Conservation (phyloP, 495 filamentous ascomycete species). For the Penicillium mononematosum region DNA sequence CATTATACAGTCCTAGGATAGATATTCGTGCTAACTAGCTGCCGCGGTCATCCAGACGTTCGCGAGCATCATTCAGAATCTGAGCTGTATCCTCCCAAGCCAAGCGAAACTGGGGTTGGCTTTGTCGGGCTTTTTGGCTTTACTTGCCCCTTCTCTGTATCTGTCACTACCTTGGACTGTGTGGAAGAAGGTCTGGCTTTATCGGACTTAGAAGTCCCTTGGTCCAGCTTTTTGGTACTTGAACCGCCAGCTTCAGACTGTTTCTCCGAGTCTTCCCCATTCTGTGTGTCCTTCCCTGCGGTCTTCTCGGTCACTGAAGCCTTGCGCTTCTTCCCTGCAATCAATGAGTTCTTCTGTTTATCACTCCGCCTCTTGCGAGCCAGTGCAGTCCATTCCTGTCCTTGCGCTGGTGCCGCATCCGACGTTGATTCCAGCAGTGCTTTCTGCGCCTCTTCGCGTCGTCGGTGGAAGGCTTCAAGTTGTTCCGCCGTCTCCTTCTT, state of each 20-base stretch:
- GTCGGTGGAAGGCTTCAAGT: conserved; percentile 65
- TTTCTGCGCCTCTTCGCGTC: conserved; percentile 65
- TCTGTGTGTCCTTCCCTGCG: conserved; percentile 10
- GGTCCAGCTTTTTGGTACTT: conserved; percentile 4
- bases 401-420: conserved; percentile 34
- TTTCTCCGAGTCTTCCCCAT: conserved; percentile 19
- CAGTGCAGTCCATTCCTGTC: conserved; percentile 53
- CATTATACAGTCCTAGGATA: not conserved
- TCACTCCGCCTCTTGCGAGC: conserved; percentile 60
- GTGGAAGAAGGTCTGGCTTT: not conserved
- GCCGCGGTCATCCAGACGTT: not conserved
- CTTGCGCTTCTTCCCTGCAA: conserved; percentile 60
- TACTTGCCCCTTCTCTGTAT: not conserved
- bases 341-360: conserved; percentile 52
- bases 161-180: conserved; percentile 7
- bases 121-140: conserved; percentile 14
- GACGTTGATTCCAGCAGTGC: conserved; percentile 41
- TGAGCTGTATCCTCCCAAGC: conserved; percentile 45
- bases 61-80: conserved; percentile 40
- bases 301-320: conserved; percentile 31
- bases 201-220: not conserved
- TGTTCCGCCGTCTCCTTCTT: conserved; percentile 72
- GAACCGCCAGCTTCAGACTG: not conserved
- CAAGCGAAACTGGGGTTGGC: conserved; percentile 25
- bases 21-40: not conserved